Base-by-base conservation (phyloP, 2,329 filamentous ascomycete species). In the Arthroderma uncinatum region DNA sequence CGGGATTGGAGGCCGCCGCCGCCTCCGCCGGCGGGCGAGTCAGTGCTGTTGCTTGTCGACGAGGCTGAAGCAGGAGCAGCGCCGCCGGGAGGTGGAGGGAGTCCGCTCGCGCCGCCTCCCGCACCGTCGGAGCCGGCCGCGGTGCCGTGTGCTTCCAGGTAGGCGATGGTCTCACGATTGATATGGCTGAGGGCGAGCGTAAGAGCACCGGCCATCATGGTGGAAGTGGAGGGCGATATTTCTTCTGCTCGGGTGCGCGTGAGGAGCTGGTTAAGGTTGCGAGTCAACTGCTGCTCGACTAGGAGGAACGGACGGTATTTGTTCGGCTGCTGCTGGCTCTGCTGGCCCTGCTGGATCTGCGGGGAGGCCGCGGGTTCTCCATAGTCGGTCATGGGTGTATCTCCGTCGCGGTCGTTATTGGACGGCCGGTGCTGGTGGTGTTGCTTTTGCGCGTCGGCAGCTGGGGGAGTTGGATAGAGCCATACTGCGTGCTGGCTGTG, bases 281-380 rank as follows among this genome's bases (percentile, higher is more conserved):
- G 73, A 39, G 93, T 78, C 57, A 98, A 83, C 60, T 87, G 84
- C 59, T 85, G 79, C 71, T 98, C 92, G 64, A 98, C 85, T 59
- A 90, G 80, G 19, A 88, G 84, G 70, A 97, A 97, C 52, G 90
- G 89, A 0, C 90, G 87, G 74, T 93, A 97, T 74, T 97, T 97
- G 77, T 95, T 96, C 52, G 87, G 85, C 66, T 76, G 70, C 61
- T 74, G 39, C 9, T 39, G 7, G n/a, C n/a, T n/a, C 14, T 8
- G 71, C 48, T 66, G 65, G 28, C 66, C 60, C 40, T 65, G 61
- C 25, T 60, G n/a, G n/a, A n/a, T n/a, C n/a, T n/a, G 39, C 62
- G 63, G 63, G 54, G 67, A 61, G 37, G 67, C 61, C 56, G 71
- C 66, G 56, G 75, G 58, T 55, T 65, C 61, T 25, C 79, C 75